Evolutionary conservation across 371 early-diverging fungal species (phyloP).

Genomic region (Dinochytrium kinnereticum): DNA sequence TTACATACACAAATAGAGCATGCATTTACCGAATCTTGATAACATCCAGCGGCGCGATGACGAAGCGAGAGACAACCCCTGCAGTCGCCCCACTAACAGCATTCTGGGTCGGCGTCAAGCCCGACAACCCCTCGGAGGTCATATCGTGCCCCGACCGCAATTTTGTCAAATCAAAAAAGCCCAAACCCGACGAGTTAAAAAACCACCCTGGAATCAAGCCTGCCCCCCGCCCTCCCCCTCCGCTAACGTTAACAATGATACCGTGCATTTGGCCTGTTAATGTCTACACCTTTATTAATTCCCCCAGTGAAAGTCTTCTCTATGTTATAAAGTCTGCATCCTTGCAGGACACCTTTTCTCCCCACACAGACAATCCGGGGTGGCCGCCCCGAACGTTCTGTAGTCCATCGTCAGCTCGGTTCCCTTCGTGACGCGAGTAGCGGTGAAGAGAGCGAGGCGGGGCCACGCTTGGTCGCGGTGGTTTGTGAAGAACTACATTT

Average conservation of each 20-base stretch:
- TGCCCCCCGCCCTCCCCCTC: too few relatives aligned
- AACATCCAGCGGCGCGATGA: conserved; percentile 90
- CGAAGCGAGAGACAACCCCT: conserved; percentile 54
- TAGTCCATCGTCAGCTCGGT: not conserved
- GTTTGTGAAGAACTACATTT: not conserved
- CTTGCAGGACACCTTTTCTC: not conserved
- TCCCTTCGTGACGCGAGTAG: not conserved
- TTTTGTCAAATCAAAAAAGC: too few relatives aligned
- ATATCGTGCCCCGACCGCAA: too few relatives aligned
- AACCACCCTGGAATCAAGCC: too few relatives aligned
- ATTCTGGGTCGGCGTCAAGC: conserved; percentile 39
- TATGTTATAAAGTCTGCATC: too few relatives aligned
- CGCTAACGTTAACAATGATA: too few relatives aligned
- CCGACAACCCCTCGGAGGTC: not conserved
- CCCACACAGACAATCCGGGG: not conserved
- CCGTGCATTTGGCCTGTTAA: too few relatives aligned
- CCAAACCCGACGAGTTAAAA: too few relatives aligned
- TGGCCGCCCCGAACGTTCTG: not conserved
- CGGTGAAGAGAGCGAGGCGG: not conserved
- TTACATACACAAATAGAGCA: too few relatives aligned
- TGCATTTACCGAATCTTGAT: conserved; percentile 81
- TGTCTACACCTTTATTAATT: too few relatives aligned
- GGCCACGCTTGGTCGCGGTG: not conserved
- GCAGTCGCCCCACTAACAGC: conserved; percentile 47
- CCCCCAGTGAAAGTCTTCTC: too few relatives aligned